A percentile compares a stretch with the other conserved stretches of the same genome.
These are phyloP conservation scores for Trichosporon asahii DNA, from an alignment of 1,284 basidiomycete genomes.

Conservation along the genomic window DNA sequence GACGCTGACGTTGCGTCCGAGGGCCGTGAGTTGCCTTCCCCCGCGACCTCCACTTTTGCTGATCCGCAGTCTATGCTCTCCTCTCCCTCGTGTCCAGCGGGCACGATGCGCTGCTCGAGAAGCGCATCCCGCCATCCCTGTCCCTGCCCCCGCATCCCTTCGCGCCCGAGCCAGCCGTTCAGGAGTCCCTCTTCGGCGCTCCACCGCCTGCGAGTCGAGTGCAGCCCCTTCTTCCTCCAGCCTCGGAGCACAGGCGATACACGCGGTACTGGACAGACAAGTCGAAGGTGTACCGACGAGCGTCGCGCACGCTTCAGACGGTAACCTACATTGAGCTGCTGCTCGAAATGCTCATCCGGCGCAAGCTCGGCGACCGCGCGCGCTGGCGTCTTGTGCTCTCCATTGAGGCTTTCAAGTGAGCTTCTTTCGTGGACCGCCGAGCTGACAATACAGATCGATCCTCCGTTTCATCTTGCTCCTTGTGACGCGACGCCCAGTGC, in stretches of 20 bases:
- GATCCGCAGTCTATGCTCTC: slow-evolving; percentile 44
- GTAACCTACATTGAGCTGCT: slow-evolving; percentile 75
- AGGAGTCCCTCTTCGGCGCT: slow-evolving; percentile 11
- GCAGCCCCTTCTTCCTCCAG: slow-evolving; percentile 37
- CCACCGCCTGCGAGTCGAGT: slow-evolving; percentile 19
- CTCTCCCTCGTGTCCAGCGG: slow-evolving; percentile 55
- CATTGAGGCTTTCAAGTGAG: slow-evolving; percentile 76
- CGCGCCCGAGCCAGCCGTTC: slow-evolving; percentile 56
- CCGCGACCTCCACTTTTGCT: slow-evolving; percentile 11
- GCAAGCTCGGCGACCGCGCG: slow-evolving; percentile 56
- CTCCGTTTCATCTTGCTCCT: slow-evolving; percentile 68
- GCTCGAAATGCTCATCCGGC: slow-evolving; percentile 78
- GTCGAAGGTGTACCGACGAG: slow-evolving; percentile 67
- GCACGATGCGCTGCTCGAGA: slow-evolving; percentile 75
- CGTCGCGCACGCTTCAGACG: slow-evolving; percentile 67
- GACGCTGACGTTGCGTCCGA: slow-evolving; percentile 92
- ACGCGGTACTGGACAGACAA: slow-evolving; percentile 76
- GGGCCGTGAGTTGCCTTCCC: slow-evolving; percentile 63
- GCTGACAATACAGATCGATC: slow-evolving; percentile 58
- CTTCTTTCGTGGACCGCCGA: neutral
- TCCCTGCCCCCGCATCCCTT: slow-evolving; percentile 59
- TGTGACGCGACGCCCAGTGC: slow-evolving; percentile 68
- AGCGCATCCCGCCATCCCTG: slow-evolving; percentile 62
- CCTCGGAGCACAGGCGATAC: slow-evolving; percentile 56
- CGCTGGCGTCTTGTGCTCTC: slow-evolving; percentile 69